Evolutionary conservation across 805 yeast genomes (phyloP).

Genomic region (Candida insectalens): DNA sequence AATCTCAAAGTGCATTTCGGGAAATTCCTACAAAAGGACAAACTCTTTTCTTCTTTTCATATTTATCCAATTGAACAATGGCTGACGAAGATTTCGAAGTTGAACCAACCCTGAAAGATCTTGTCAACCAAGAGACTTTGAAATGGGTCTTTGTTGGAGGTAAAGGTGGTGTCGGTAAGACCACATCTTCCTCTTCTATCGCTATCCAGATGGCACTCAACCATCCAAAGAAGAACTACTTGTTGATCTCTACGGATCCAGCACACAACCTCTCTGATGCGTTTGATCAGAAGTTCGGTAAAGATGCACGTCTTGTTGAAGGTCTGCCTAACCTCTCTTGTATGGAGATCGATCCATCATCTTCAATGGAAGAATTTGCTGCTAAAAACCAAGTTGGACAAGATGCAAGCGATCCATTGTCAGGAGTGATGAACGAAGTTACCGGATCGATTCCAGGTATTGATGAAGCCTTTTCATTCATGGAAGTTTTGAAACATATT

Average conservation of each 20-base stretch:
- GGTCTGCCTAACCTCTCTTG: slow-evolving; percentile 85
- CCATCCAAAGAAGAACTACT: slow-evolving; percentile 71
- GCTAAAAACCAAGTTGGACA: slow-evolving; percentile 24
- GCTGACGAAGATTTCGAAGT: slow-evolving; percentile 38
- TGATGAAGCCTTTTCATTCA: slow-evolving; percentile 94
- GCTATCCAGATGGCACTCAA: slow-evolving; percentile 86
- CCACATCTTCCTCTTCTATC: slow-evolving; percentile 92
- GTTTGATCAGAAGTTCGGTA: slow-evolving; percentile 95
- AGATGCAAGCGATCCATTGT: slow-evolving; percentile 55
- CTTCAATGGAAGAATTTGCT: slow-evolving; percentile 80
- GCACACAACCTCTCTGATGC: slow-evolving; percentile 98
- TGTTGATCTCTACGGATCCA: slow-evolving; percentile 94
- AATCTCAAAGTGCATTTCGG: too few species aligned
- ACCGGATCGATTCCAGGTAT: slow-evolving; percentile 97
- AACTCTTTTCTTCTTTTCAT: too few species aligned
- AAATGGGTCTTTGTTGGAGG: slow-evolving; percentile 99
- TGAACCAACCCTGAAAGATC: slow-evolving; percentile 64
- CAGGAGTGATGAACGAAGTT: slow-evolving; percentile 74
- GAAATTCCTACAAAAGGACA: too few species aligned
- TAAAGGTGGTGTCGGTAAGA: slow-evolving; percentile 99
- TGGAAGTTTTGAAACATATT: slow-evolving; percentile 96
- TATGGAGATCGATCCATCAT: slow-evolving; percentile 98
- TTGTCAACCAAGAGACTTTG: slow-evolving; percentile 54
- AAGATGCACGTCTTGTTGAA: slow-evolving; percentile 89
- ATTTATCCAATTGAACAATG: too few species aligned